Conservation (phyloP, 805 yeast species). For the Kodamaea jinghongensis region DNA sequence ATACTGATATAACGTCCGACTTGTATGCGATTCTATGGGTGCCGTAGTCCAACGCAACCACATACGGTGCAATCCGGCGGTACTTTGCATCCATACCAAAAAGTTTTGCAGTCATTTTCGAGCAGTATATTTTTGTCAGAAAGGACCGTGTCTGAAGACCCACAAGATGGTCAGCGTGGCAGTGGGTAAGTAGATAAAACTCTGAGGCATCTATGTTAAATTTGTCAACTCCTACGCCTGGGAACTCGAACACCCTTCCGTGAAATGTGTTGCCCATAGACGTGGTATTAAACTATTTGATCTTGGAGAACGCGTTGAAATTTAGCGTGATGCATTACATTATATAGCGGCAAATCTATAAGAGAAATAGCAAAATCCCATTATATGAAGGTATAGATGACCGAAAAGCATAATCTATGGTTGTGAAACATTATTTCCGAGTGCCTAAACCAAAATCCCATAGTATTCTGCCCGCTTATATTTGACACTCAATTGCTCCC, state of each 20-base stretch:
- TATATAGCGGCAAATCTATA: too few relatives aligned
- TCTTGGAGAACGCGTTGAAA: too few relatives aligned
- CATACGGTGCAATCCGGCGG: conserved; percentile 17
- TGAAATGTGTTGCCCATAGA: conserved; percentile 29
- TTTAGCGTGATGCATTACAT: too few relatives aligned
- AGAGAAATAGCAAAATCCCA: too few relatives aligned
- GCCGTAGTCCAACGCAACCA: conserved; percentile 20
- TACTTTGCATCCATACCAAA: conserved; percentile 18
- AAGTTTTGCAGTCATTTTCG: conserved; percentile 36
- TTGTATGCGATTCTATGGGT: conserved; percentile 3
- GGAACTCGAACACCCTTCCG: conserved; percentile 48
- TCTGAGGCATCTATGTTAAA: conserved; percentile 22
- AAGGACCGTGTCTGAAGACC: conserved; percentile 44
- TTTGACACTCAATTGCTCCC: conserved; percentile 59
- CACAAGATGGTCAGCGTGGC: conserved; percentile 52
- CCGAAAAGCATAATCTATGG: too few relatives aligned
- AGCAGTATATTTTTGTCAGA: conserved; percentile 46
- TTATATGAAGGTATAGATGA: too few relatives aligned
- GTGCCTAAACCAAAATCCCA: conserved; percentile 65
- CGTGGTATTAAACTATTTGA: neutral
- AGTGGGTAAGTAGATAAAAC: conserved; percentile 45
- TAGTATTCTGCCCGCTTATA: conserved; percentile 67
- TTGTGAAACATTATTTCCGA: too few relatives aligned
- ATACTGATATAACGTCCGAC: conserved; percentile 27
- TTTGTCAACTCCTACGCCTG: conserved; percentile 41